Evolutionary conservation across 2,329 filamentous ascomycete species (phyloP), one percentile per base, ranked within the genome.

Genomic region (Cytospora paraplurivora): DNA sequence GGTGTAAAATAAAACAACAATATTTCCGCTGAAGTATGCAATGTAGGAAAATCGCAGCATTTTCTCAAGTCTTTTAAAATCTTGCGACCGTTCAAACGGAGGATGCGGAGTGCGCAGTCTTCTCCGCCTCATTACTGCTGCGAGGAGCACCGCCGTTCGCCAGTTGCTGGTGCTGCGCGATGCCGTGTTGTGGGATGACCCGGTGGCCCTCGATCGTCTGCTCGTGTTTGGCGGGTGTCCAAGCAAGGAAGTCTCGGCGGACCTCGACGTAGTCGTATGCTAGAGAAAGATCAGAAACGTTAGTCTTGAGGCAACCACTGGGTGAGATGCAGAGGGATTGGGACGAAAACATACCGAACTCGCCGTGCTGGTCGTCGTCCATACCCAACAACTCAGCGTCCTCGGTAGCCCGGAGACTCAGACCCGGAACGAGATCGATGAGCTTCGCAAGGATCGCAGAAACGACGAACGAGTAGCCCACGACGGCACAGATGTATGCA

Each of bases 321-420:
- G 1, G 1, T 1, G 8, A 13, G 0, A 1, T 19, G 12, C 6
- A 41, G 17, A 41, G 11, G 7, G 4, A 38, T n/a, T 13, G 51
- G 17, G 35, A 49, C 7, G 1, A 21, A 13, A 0, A 64, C 64
- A 53, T 64, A 66, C 64, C 91, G 74, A 94, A 95, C 77, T 95
- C 91, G 76, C 91, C 91, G 70, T 94, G 90, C 79, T 95, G 91
- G 77, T 94, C 91, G 73, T 94, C 91, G 72, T 95, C 91, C 90
- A 94, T 93, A 69, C 91, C 91, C 62, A 94, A 85, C 13, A 94
- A 85, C 77, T 95, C 91, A 32, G 91, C 91, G 76, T 93, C 89
- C 72, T 93, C 90, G 33, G 85, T 89, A 10, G 91, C 90, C 63
- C 91, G 90, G 53, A 95, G 88, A 74, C 92, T 85, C 21, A 95